phyloP scores from a whole-genome alignment of 1,284 basidiomycete species.

The Coniferiporia weirii region DNA sequence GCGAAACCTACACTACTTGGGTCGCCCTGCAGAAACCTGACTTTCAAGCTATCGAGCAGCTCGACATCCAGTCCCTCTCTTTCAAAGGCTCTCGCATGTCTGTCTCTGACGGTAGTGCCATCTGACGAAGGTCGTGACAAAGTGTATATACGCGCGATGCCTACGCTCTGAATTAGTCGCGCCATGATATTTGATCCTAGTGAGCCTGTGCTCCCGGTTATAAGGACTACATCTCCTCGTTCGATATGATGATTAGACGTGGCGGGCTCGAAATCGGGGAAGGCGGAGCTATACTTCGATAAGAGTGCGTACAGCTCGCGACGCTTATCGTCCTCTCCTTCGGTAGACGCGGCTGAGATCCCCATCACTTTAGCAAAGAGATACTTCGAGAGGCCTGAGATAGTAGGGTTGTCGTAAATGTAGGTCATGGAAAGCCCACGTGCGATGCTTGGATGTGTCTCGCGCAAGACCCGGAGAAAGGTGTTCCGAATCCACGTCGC shows the following conservation, averaged over 20 bases:
- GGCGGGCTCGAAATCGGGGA: slow-evolving; percentile 23
- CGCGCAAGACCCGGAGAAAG: slow-evolving; percentile 29
- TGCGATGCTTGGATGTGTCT: slow-evolving; percentile 22
- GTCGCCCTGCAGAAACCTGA: slow-evolving; percentile 28
- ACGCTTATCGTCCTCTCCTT: background rate
- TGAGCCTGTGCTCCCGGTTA: slow-evolving; percentile 35
- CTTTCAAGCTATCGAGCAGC: slow-evolving; percentile 24
- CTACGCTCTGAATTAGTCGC: slow-evolving; percentile 21
- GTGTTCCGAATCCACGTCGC: slow-evolving; percentile 39
- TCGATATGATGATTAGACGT: background rate
- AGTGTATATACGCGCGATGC: slow-evolving; percentile 28
- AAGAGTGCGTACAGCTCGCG: slow-evolving; percentile 27
- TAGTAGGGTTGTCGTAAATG: slow-evolving; percentile 33
- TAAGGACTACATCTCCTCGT: slow-evolving; percentile 25
- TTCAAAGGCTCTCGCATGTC: slow-evolving; percentile 27
- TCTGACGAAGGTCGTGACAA: slow-evolving; percentile 16
- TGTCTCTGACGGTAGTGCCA: slow-evolving; percentile 23
- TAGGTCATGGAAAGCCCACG: slow-evolving; percentile 27
- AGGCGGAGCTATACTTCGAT: slow-evolving; percentile 28
- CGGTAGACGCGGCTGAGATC: background rate
- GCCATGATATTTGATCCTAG: slow-evolving; percentile 30
- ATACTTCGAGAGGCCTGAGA: slow-evolving; percentile 26
- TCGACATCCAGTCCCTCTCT: slow-evolving; percentile 24
- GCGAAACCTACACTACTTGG: slow-evolving; percentile 23
- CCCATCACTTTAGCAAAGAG: background rate